These are phyloP conservation scores for Fusarium sororula DNA, from an alignment of 2,329 filamentous ascomycete species.

Conservation along the genomic window DNA sequence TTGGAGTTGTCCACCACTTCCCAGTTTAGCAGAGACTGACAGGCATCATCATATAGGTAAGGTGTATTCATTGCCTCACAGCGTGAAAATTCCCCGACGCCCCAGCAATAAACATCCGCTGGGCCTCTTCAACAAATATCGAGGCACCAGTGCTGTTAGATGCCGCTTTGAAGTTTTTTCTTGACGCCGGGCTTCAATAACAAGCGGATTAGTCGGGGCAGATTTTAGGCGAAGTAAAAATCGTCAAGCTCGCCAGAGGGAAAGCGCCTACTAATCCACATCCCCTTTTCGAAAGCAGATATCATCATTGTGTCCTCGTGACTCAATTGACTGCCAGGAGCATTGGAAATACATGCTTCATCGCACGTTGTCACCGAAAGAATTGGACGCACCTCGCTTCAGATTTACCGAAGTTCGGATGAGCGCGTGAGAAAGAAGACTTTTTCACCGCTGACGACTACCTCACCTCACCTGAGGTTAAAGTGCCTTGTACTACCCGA, in stretches of 20 bases:
- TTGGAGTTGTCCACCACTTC: background rate
- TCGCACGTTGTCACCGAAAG: background rate
- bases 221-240: background rate
- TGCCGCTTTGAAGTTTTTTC: background rate
- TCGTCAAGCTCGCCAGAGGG: background rate
- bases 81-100: background rate
- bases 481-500: conserved; percentile 3
- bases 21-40: conserved; percentile 6
- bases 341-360: background rate
- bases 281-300: background rate
- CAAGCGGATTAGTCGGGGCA: background rate
- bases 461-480: background rate
- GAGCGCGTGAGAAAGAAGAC: conserved; percentile 3
- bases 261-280: conserved; percentile 4
- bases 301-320: background rate
- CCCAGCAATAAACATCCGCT: background rate
- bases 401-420: background rate
- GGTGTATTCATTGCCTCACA: background rate
- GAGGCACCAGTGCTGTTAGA: background rate
- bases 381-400: background rate
- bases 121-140: background rate
- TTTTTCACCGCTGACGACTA: conserved; percentile 19
- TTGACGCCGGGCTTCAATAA: background rate
- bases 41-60: conserved; percentile 4
- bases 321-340: conserved; percentile 7